A percentile compares a stretch with the other conserved stretches of the same genome.
These are phyloP conservation scores for Eucalyptus camaldulensis DNA, from an alignment of 345 rosid genomes.

Conservation along the genomic window DNA sequence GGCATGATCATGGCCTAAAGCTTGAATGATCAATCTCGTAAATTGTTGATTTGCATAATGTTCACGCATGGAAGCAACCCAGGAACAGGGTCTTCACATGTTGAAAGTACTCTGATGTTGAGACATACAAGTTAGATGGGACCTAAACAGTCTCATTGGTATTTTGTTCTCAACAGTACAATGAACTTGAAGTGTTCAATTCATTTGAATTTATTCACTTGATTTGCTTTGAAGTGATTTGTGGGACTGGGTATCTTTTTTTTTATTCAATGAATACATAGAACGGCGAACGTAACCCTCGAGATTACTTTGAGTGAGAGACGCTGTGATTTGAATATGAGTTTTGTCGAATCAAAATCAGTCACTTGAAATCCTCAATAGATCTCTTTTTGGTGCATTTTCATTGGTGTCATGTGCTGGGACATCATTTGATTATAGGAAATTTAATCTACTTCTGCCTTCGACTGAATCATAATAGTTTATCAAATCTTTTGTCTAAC, in stretches of 20 bases:
- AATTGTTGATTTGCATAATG: not conserved
- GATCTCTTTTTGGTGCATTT: not conserved
- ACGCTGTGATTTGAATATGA: not conserved
- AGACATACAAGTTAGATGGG: not conserved
- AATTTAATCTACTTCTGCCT: not conserved
- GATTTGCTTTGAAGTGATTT: not conserved
- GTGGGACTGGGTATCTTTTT: not conserved
- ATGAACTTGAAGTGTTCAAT: not conserved
- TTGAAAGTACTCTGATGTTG: not conserved
- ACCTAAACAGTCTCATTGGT: not conserved
- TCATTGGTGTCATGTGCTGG: not conserved
- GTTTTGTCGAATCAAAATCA: not conserved
- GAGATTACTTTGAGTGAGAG: not conserved
- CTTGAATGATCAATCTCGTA: not conserved
- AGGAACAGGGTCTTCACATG: not conserved
- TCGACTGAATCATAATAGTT: not conserved
- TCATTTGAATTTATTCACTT: not conserved
- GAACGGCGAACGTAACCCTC: not conserved
- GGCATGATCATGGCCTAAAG: not conserved
- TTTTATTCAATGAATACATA: not conserved
- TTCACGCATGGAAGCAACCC: not conserved
- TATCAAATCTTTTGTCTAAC: not conserved
- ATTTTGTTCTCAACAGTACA: not conserved
- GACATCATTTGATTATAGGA: not conserved
- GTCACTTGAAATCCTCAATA: not conserved